A percentile compares a stretch with the other conserved stretches of the same genome.
Conservation (phyloP, 1,284 basidiomycete species). For the Sanguinoderma infundibulare region DNA sequence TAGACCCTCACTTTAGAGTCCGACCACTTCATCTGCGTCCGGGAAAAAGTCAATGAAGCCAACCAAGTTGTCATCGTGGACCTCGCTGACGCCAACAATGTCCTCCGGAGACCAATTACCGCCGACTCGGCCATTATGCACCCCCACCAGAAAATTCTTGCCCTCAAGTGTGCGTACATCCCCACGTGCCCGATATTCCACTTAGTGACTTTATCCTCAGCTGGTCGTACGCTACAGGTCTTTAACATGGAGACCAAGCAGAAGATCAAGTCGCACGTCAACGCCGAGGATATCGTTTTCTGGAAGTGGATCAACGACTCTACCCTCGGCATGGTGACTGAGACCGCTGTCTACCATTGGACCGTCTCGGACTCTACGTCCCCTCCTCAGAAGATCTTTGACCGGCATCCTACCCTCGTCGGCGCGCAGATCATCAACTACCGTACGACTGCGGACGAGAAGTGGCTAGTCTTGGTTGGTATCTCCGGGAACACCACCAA, state of each 20-base stretch:
- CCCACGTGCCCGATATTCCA: background rate
- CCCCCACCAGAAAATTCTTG: slow-evolving; percentile 95
- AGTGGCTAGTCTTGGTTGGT: slow-evolving; percentile 97
- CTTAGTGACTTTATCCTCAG: slow-evolving; percentile 44
- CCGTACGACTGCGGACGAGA: slow-evolving; percentile 89
- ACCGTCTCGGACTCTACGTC: slow-evolving; percentile 76
- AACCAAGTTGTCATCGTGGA: slow-evolving; percentile 98
- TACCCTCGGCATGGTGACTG: slow-evolving; percentile 95
- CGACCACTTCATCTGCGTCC: slow-evolving; percentile 95
- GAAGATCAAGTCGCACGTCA: slow-evolving; percentile 96
- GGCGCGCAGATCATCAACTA: slow-evolving; percentile 99
- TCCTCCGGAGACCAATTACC: slow-evolving; percentile 95
- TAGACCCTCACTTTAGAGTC: slow-evolving; percentile 93
- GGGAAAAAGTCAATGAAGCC: slow-evolving; percentile 88
- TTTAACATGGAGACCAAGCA: slow-evolving; percentile 98
- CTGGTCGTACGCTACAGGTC: slow-evolving; percentile 93
- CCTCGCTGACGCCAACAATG: slow-evolving; percentile 94
- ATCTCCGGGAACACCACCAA: slow-evolving; percentile 94
- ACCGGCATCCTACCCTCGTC: slow-evolving; percentile 93
- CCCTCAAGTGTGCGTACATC: slow-evolving; percentile 78
- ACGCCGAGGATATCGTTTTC: slow-evolving; percentile 95
- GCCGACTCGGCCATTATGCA: slow-evolving; percentile 99
- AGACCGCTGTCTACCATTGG: slow-evolving; percentile 96
- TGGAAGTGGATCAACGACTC: slow-evolving; percentile 98
- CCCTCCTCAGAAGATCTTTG: slow-evolving; percentile 90